A percentile compares a stretch with the other conserved stretches of the same genome.
These are phyloP conservation scores for Xylaria digitata DNA, from an alignment of 2,329 filamentous ascomycete species.

Conservation along the genomic window DNA sequence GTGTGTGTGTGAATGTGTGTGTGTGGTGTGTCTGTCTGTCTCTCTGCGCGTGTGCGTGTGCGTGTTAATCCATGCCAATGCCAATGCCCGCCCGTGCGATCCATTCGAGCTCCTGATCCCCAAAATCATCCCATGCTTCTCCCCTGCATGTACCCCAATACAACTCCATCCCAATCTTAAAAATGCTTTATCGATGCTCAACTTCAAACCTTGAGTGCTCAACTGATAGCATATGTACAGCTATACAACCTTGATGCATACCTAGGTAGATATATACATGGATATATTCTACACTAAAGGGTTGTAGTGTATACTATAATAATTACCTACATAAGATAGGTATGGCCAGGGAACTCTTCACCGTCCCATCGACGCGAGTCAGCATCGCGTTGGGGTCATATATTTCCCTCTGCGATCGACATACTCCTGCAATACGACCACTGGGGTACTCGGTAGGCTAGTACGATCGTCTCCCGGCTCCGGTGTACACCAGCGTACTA, in stretches of 20 bases:
- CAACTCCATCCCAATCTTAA: constrained; percentile 8
- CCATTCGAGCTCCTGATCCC: background rate
- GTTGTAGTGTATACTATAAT: too few relatives aligned
- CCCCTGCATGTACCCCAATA: constrained; percentile 13
- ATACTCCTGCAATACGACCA: background rate
- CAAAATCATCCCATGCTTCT: constrained; percentile 1
- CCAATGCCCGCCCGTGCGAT: background rate
- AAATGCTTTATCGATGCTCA: background rate
- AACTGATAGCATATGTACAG: background rate
- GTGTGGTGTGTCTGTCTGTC: too few relatives aligned
- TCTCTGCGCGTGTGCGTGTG: constrained; percentile 7
- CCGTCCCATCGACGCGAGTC: background rate
- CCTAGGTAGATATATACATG: too few relatives aligned
- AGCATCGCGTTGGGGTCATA: background rate
- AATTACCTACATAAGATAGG: too few relatives aligned
- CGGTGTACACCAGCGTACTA: too few relatives aligned
- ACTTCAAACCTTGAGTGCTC: background rate
- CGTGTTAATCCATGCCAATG: background rate
- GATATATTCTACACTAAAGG: too few relatives aligned
- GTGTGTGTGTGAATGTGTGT: background rate
- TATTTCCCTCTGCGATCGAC: background rate
- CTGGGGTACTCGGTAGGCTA: background rate
- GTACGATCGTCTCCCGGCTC: background rate
- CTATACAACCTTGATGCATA: background rate
- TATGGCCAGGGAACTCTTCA: background rate